Base-by-base conservation (phyloP, 2,329 filamentous ascomycete species). In the Stachybotrys chartarum region DNA sequence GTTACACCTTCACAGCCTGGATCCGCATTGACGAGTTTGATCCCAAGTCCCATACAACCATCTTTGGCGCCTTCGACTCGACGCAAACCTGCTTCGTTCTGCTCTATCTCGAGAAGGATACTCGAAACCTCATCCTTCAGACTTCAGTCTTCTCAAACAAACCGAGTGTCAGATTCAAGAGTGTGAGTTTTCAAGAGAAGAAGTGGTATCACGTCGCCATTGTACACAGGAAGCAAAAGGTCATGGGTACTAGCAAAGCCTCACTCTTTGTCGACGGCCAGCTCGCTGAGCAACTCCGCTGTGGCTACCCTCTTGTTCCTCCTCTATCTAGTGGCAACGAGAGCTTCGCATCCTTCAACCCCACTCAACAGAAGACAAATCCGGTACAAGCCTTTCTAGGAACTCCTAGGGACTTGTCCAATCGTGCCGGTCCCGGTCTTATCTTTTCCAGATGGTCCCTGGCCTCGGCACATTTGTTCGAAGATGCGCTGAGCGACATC, bases 121-220 rank as follows among this genome's bases (percentile, higher is more conserved):
- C 91, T 2, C 89, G 83, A 58, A 94, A 96, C 71, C 88, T 99
- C 61, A 99, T 99, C 61, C 77, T 99, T 6, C 94, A 99, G 72
- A 97, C 95, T 7, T 97, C 94, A 17, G 88, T 97, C 58, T 90
- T 85, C 53, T 91, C 91, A 8, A 80, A 85, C 53, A 84, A 88
- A 56, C 93, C 94, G 3, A 97, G 93, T 70, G 90, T 99, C 50
- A 85, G 94, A 55, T 99, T 99, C 78, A 96, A 94, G 69, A 88
- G 88, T 3, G 83, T 86, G 11, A 76, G 80, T 1, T 97, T 99
- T 66, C 77, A 85, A 62, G 80, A 88, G 59, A 82, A 85, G 54
- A 80, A 77, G 63, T 99, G 94, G 94, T 99, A 99, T 70, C 94
- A 99, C 70, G 83, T 99, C 63, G 90, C 87, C 48, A 75, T 99